These are phyloP conservation scores for Crithidia expoeki DNA, from an alignment of 208 protist species.

Conservation along the genomic window DNA sequence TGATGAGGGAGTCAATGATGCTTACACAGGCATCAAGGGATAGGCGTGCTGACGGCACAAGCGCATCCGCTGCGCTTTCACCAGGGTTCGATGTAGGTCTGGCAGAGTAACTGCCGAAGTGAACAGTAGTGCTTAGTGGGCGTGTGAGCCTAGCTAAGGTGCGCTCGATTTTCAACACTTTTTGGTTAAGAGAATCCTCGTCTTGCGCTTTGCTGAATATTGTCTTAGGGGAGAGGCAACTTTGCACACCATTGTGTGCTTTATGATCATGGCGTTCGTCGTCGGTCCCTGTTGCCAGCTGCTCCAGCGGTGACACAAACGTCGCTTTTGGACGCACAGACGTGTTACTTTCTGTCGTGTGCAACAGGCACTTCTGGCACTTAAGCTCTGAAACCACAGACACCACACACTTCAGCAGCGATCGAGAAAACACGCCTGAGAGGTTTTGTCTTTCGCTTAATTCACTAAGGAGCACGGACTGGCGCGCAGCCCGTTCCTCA, in stretches of 20 bases:
- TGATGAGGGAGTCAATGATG: conserved; percentile 14
- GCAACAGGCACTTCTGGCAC: neutral
- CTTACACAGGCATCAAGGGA: conserved; percentile 13
- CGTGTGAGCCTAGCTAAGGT: neutral
- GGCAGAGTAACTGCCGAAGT: neutral
- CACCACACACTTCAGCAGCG: neutral
- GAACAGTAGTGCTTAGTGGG: neutral
- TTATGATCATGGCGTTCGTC: too few species aligned
- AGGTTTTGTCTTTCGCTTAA: neutral
- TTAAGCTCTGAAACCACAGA: neutral
- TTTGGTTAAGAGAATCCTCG: neutral
- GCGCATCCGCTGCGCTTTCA: neutral
- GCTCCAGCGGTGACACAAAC: neutral
- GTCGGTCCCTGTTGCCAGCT: neutral
- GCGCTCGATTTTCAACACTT: neutral
- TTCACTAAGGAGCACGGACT: neutral
- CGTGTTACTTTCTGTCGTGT: neutral
- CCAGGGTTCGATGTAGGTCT: neutral
- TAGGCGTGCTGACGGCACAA: neutral
- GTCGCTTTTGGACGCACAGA: neutral
- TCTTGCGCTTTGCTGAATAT: neutral
- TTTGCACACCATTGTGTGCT: too few species aligned
- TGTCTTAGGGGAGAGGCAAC: too few species aligned
- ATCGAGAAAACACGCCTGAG: neutral
- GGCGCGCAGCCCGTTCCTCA: conserved; percentile 14